Evolutionary conservation across 2,329 filamentous ascomycete genomes (phyloP), one percentile per base, ranked within the genome.

Genomic region (Aspergillus japonicus): DNA sequence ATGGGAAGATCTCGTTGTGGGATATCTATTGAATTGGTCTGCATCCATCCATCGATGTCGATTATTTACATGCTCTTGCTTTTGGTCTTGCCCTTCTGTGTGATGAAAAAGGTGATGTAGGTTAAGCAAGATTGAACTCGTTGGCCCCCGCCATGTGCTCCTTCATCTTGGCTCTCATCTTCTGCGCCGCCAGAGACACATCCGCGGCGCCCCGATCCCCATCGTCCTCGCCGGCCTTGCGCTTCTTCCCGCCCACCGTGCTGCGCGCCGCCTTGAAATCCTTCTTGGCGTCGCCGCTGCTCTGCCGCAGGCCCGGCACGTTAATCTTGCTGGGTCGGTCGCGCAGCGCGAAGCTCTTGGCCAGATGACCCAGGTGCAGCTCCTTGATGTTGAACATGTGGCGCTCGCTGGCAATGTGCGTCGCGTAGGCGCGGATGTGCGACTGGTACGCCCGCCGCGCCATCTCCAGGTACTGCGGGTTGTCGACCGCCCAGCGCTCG

Each of bases 1-100:
- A 98, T 78, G 95, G 94, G 19, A 96, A 96, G 74, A 86, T 98
- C 63, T 96, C 92, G 71, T 79, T 99, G 66, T 99, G 95, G 95
- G 91, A 97, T 78, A 87, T 98, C 60, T 99, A 95, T 74, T 93
- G 69, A 79, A 95, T 74, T 35, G 14, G 33, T 16, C 33, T 35
- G 62, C 7, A 24, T 66, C 62, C 64, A 5, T 44, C 5, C 4
- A n/a, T 16, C 16, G 23, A 23, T 67, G 66, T 62, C 61, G 64
- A 49, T 61, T 70, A 71, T 68, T 65, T 72, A 69, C 68, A 70
- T 59, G 54, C 14, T 44, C 14, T 16, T 35, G 11, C 14, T 12
- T 16, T 16, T 16, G 48, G 61, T 57, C 57, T 53, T 52, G 63
- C 23, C 3, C 23, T 23, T 23, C 3, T 23, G 23, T 29, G 26